Conservation (phyloP, 139 green algal genomes). For the Deuterostichococcus epilithicus region DNA sequence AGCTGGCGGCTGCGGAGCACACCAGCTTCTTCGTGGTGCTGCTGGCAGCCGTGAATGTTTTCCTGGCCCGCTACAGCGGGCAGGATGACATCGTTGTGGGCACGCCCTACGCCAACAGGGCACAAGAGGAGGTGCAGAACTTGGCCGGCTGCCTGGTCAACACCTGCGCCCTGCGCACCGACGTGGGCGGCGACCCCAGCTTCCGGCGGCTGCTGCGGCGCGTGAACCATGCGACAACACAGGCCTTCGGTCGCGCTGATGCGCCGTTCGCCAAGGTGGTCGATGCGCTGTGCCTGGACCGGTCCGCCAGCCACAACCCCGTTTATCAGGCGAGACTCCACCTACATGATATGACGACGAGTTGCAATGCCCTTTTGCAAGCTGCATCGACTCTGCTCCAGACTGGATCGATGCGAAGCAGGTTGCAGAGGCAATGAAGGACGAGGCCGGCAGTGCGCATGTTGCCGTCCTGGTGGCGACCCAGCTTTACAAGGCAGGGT, state of each 20-base stretch:
- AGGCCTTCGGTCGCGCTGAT: neutral
- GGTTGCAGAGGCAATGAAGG: no score
- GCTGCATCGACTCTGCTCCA: neutral
- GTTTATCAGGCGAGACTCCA: neutral
- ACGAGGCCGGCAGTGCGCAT: no score
- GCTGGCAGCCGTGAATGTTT: neutral
- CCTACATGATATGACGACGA: no score
- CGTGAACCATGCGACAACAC: neutral
- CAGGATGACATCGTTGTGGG: slow-evolving; percentile 1
- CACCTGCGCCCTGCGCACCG: neutral
- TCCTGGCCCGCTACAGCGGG: neutral
- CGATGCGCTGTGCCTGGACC: neutral
- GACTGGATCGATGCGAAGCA: no score
- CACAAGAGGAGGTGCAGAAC: neutral
- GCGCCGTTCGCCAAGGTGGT: neutral
- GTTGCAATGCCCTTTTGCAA: no score
- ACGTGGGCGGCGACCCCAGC: neutral
- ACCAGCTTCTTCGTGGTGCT: slow-evolving; percentile 6
- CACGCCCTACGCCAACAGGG: slow-evolving; percentile 4
- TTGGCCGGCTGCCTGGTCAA: slow-evolving; percentile 2
- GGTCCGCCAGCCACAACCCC: neutral
- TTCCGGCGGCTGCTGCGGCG: neutral
- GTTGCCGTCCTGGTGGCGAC: no score
- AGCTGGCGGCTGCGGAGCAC: neutral
- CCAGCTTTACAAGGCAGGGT: neutral